Conservation (phyloP, 163 green algal species). For the Chlorella variabilis region DNA sequence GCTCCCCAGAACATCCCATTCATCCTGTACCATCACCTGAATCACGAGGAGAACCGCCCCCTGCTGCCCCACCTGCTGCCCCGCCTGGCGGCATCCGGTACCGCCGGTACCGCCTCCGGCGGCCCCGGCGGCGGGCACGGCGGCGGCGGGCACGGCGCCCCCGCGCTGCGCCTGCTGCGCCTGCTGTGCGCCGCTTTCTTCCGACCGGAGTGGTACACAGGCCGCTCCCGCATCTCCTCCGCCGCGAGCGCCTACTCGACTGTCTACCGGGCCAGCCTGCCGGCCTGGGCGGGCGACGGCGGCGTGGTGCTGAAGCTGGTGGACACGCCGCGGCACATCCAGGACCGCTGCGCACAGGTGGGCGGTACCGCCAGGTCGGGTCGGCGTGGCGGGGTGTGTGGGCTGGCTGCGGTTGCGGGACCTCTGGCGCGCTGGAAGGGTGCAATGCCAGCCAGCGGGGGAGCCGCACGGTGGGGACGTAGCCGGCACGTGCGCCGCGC, state of each 20-base stretch:
- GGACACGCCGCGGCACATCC: conserved; percentile 57
- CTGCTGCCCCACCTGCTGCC: conserved; percentile 51
- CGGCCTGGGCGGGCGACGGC: conserved; percentile 23
- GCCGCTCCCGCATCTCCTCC: conserved; percentile 17
- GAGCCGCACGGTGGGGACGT: too few relatives aligned
- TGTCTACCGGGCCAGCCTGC: conserved; percentile 35
- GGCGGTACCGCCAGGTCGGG: neutral
- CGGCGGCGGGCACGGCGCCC: too few relatives aligned
- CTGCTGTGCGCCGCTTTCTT: conserved; percentile 53
- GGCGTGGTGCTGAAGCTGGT: conserved; percentile 62
- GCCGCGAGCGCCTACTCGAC: conserved; percentile 41
- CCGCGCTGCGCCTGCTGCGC: conserved; percentile 52
- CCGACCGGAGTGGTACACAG: conserved; percentile 40
- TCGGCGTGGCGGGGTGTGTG: too few relatives aligned
- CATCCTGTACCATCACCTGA: conserved; percentile 65
- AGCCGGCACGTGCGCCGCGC: too few relatives aligned
- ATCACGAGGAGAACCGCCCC: conserved; percentile 50
- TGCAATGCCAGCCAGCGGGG: too few relatives aligned
- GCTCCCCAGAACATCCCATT: conserved; percentile 54
- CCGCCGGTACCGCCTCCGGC: too few relatives aligned
- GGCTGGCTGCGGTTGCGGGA: too few relatives aligned
- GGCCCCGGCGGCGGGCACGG: conserved; percentile 9
- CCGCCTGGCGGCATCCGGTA: conserved; percentile 28
- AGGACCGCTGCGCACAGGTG: conserved; percentile 60
- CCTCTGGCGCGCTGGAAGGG: too few relatives aligned